Conservation (phyloP, 106 monocot species). For the Dendrobium catenatum region DNA sequence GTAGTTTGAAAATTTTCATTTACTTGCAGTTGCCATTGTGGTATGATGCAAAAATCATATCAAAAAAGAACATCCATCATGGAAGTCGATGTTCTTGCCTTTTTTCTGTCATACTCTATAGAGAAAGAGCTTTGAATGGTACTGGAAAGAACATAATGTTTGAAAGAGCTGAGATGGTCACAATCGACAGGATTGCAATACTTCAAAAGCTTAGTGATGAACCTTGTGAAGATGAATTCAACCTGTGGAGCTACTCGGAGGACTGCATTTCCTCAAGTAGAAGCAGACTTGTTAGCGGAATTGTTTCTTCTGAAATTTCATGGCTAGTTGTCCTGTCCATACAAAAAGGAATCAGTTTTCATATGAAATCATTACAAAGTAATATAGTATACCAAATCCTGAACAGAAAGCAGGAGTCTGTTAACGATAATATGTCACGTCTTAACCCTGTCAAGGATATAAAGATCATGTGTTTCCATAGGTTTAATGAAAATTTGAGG, state of each 20-base stretch:
- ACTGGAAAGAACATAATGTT: constrained; percentile 4
- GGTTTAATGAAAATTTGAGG: constrained; percentile 10
- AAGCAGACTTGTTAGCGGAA: constrained; percentile 29
- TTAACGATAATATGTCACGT: constrained; percentile 4
- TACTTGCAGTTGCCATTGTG: constrained; percentile 37
- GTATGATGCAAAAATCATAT: constrained; percentile 62
- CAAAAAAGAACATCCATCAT: constrained; percentile 38
- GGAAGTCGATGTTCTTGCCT: constrained; percentile 33
- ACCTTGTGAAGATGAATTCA: constrained; percentile 22
- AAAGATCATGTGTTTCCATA: constrained; percentile 30
- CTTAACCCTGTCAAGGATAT: constrained; percentile 7
- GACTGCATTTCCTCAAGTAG: constrained; percentile 23
- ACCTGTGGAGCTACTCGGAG: constrained; percentile 27
- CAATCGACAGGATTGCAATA: constrained; percentile 46
- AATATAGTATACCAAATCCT: constrained; percentile 35
- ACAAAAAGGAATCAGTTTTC: constrained; percentile 32
- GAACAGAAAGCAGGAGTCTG: constrained; percentile 9
- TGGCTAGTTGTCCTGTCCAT: constrained; percentile 48
- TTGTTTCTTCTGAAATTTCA: constrained; percentile 43
- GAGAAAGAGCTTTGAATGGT: constrained; percentile 9
- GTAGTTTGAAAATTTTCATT: not conserved
- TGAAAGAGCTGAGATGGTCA: constrained; percentile 30
- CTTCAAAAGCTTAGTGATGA: constrained; percentile 44
- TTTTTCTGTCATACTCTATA: constrained; percentile 41
- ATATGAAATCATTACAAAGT: constrained; percentile 32